Percentiles rank a stretch among this genome's conserved stretches.
Evolutionary conservation across 1,139 yeast species (phyloP).

Genomic region (Wickerhamomyces sp.): DNA sequence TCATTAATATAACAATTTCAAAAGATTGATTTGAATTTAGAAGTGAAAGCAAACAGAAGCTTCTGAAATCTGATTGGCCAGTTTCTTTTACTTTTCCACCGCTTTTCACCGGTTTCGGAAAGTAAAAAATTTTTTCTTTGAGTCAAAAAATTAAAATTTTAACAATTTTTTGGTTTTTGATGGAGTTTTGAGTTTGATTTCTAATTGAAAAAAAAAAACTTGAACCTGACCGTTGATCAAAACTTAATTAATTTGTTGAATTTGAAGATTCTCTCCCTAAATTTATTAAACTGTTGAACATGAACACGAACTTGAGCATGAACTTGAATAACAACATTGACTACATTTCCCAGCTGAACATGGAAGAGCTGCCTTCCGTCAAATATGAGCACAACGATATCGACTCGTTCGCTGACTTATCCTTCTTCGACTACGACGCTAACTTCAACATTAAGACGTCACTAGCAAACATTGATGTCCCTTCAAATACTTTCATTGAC

Average conservation of each 20-base stretch:
- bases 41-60: too few species aligned
- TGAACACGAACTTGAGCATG: too few species aligned
- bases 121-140: not conserved
- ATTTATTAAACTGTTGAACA: too few species aligned
- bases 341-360: constrained; percentile 39
- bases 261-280: too few species aligned
- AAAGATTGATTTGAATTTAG: too few species aligned
- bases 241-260: too few species aligned
- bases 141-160: too few species aligned
- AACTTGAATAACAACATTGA: constrained; percentile 25
- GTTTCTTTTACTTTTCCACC: not conserved
- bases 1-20: too few species aligned
- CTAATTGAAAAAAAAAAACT: not conserved
- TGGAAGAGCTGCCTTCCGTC: constrained; percentile 29
- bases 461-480: not conserved
- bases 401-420: constrained; percentile 41
- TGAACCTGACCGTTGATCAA: constrained; percentile 31
- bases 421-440: constrained; percentile 43
- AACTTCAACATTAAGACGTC: constrained; percentile 9
- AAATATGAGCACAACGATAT: constrained; percentile 31
- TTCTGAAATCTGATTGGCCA: not conserved
- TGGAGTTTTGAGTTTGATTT: not conserved
- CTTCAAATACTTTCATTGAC: too few species aligned
- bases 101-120: too few species aligned
- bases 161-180: too few species aligned